These are phyloP conservation scores for Tricholoma hemisulphureum DNA, from an alignment of 768 basidiomycete species.

Conservation along the genomic window DNA sequence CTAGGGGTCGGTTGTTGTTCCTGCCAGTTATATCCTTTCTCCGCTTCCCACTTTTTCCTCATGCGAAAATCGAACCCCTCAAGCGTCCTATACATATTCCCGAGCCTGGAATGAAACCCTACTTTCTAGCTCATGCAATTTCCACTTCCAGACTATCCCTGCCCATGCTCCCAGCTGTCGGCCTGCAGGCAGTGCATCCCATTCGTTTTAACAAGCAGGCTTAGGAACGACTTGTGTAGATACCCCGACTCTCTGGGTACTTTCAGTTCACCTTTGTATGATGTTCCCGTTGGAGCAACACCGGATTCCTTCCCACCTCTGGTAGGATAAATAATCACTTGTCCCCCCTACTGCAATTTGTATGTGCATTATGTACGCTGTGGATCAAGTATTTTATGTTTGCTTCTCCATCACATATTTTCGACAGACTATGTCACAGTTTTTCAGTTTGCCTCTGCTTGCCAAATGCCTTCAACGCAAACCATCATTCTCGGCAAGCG, in stretches of 20 bases:
- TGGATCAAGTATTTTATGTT: not conserved
- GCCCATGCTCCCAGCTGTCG: not conserved
- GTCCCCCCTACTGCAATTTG: not conserved
- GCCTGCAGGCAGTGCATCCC: not conserved
- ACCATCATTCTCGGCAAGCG: not conserved
- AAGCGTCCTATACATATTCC: too few species aligned
- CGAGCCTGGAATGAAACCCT: not conserved
- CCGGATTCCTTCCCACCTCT: not conserved
- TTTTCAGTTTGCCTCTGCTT: not conserved
- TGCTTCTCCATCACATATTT: too few species aligned
- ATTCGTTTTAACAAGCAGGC: not conserved
- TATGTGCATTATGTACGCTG: not conserved
- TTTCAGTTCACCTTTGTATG: not conserved
- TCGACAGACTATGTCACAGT: not conserved
- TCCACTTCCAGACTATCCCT: not conserved
- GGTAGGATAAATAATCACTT: not conserved
- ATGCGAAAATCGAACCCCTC: too few species aligned
- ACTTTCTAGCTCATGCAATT: not conserved
- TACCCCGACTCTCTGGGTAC: not conserved
- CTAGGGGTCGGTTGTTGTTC: conserved; percentile 16
- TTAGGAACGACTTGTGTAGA: not conserved
- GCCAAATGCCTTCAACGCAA: not conserved
- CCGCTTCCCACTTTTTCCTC: not conserved
- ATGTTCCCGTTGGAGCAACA: not conserved
- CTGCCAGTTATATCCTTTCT: not conserved